Evolutionary conservation across 116 monocot genomes (phyloP), one percentile per base, ranked within the genome.

Genomic region (Papilionanthe hybrid): DNA sequence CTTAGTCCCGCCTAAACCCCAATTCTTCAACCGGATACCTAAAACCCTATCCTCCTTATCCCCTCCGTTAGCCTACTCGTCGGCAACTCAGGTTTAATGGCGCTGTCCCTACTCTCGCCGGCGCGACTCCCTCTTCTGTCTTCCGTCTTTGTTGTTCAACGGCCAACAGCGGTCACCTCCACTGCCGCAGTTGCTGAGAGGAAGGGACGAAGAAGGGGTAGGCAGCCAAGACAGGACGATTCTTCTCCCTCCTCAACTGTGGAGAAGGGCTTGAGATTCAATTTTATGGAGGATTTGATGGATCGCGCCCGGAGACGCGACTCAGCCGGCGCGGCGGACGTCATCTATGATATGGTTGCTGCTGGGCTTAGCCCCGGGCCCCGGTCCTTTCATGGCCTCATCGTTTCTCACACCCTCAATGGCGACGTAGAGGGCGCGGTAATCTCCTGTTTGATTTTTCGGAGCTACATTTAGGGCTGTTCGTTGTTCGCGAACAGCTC

Each of bases 231-330:
- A n/a, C 88, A 88, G 1, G 85, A 84, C 48, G 83, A 79, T 45
- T 48, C 87, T 55, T 79, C 85, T 19, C 78, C 90, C 19, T 32
- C 90, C 83, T 88, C 92, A 11, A 67, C 90, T 7, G 75, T 84
- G 43, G 98, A 98, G 89, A 85, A 84, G 77, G 81, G 83, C 43
- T 82, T 97, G 42, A 78, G 97, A 69, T 82, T 89, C 69, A 81
- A 88, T 29, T 94, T 97, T 86, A 94, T 94, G 89, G 94, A 98
- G 82, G 92, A 98, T 86, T 88, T 98, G 41, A 94, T 94, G 94
- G 71, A 77, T 42, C 86, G 87, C 2, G 91, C 98, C 8, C 86
- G 98, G 7, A 67, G 28, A 10, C 85, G 79, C 22, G 91, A 98
- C 49, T 55, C 88, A 13, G 83, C 76, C 20, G 94, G 88, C 2